Conservation (phyloP, 768 basidiomycete species). For the Lactarius sp. region DNA sequence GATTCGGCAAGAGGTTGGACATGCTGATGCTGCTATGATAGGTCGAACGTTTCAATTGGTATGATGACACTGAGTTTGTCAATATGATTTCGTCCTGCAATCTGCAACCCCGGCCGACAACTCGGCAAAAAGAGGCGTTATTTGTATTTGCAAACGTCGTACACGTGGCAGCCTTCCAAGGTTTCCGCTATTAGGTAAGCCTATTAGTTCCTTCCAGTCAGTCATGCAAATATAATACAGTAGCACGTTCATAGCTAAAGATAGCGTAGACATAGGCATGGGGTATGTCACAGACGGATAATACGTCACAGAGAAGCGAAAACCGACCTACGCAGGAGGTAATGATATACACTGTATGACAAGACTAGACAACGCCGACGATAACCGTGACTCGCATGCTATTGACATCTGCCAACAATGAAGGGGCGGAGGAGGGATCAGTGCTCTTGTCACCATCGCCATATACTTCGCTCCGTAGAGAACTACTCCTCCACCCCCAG, state of each 20-base stretch:
- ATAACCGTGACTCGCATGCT: constrained; percentile 75
- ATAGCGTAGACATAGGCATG: background rate
- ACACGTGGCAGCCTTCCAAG: constrained; percentile 5
- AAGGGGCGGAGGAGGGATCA: constrained; percentile 12
- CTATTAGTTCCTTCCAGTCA: too few relatives aligned
- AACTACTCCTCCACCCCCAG: constrained; percentile 87
- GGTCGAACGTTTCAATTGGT: background rate
- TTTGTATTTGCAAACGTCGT: background rate
- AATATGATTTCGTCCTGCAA: background rate
- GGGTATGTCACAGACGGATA: background rate
- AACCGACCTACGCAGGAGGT: background rate
- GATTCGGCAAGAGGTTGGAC: constrained; percentile 20
- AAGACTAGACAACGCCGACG: constrained; percentile 59
- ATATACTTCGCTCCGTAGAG: constrained; percentile 46
- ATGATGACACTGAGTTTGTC: background rate
- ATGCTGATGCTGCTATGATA: background rate
- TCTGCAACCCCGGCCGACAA: background rate
- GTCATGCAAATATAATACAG: too few relatives aligned
- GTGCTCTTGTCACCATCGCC: constrained; percentile 30
- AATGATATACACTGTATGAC: background rate
- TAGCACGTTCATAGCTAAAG: background rate
- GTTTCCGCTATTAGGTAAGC: constrained; percentile 11
- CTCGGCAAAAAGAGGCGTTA: background rate
- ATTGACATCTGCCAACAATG: constrained; percentile 41
- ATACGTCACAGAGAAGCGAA: background rate